Conservation (phyloP, 2,329 filamentous ascomycete genomes). For the Verticillium alfalfae region DNA sequence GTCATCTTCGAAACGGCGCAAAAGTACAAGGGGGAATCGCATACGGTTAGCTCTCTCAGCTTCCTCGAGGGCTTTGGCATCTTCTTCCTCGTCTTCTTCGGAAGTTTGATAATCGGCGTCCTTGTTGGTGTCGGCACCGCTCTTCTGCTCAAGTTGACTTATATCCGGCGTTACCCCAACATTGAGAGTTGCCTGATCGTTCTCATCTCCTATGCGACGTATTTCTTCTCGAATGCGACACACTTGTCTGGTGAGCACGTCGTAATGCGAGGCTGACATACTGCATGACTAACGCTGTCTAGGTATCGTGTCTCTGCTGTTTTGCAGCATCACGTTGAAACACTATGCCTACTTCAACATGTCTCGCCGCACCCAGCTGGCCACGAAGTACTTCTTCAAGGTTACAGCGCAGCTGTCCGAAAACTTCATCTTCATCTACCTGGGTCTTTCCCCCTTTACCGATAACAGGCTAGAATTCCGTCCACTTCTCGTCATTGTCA, state of each 20-base stretch:
- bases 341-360: constrained; percentile 99
- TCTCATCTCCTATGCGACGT: constrained; percentile 90
- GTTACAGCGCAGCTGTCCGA: constrained; percentile 91
- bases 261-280: not conserved
- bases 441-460: constrained; percentile 90
- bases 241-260: constrained; percentile 86
- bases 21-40: constrained; percentile 72
- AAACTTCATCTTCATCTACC: constrained; percentile 99
- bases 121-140: constrained; percentile 83
- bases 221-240: constrained; percentile 95
- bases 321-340: constrained; percentile 97
- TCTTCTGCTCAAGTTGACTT: constrained; percentile 87
- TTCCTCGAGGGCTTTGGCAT: constrained; percentile 88
- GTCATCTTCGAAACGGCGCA: constrained; percentile 98
- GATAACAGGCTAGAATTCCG: constrained; percentile 85
- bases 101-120: constrained; percentile 84
- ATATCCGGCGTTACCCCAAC: constrained; percentile 86
- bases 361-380: constrained; percentile 94
- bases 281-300: constrained; percentile 9
- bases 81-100: constrained; percentile 95
- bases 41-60: constrained; percentile 70
- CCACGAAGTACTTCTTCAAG: constrained; percentile 96
- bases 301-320: constrained; percentile 94
- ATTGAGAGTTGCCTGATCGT: constrained; percentile 95
- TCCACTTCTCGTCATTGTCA: constrained; percentile 90